Conservation (phyloP, 2,329 filamentous ascomycete species). For the Pseudogymnoascus sp. region DNA sequence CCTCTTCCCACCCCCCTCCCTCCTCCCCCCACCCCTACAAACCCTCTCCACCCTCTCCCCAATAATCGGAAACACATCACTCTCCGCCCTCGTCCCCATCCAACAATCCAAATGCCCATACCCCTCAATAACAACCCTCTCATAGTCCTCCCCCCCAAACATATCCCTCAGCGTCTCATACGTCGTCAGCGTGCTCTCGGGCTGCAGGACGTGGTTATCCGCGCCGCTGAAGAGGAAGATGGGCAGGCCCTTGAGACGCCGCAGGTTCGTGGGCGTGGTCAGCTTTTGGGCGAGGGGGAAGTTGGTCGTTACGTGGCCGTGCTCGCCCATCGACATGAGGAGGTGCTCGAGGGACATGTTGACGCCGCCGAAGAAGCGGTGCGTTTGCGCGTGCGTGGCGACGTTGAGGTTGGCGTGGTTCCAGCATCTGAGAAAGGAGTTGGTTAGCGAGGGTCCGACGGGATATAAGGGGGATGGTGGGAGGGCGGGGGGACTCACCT, state of each 20-base stretch:
- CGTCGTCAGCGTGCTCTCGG: slow-evolving; percentile 44
- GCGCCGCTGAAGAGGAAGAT: slow-evolving; percentile 48
- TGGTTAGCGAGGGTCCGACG: background rate
- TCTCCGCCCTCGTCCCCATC: slow-evolving; percentile 52
- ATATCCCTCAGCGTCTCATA: slow-evolving; percentile 45
- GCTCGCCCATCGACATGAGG: slow-evolving; percentile 47
- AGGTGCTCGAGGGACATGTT: slow-evolving; percentile 50
- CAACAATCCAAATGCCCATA: slow-evolving; percentile 56
- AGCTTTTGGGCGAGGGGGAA: slow-evolving; percentile 39
- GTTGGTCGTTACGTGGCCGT: slow-evolving; percentile 45
- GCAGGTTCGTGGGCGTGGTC: slow-evolving; percentile 42
- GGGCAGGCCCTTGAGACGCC: slow-evolving; percentile 43
- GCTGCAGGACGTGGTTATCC: slow-evolving; percentile 49
- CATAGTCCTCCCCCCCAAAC: slow-evolving; percentile 43
- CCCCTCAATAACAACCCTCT: slow-evolving; percentile 43
- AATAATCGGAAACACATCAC: slow-evolving; percentile 51
- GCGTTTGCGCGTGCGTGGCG: slow-evolving; percentile 54
- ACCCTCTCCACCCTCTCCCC: slow-evolving; percentile 48
- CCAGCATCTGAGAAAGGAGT: slow-evolving; percentile 36
- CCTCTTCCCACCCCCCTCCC: slow-evolving; percentile 11
- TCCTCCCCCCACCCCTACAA: slow-evolving; percentile 16
- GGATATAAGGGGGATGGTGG: background rate
- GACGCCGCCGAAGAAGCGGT: slow-evolving; percentile 54
- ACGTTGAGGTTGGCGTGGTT: slow-evolving; percentile 58
- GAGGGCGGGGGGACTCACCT: slow-evolving; percentile 33